phyloP scores from a whole-genome alignment of 306 rosid species.

The Cucumis melo region DNA sequence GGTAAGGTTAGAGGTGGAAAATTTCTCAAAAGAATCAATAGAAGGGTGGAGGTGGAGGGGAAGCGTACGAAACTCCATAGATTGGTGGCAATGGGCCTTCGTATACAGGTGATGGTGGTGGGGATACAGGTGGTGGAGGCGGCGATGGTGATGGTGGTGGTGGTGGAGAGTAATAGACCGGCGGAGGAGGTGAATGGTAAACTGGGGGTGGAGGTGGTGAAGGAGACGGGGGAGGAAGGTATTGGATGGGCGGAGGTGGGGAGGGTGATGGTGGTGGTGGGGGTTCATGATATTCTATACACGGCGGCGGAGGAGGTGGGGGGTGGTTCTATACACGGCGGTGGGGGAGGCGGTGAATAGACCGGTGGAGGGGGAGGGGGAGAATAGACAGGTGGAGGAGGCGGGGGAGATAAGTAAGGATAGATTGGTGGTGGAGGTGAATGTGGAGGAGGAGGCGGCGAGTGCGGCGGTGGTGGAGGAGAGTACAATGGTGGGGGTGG shows the following conservation, averaged over 20 bases:
- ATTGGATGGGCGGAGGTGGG: constrained; percentile 26
- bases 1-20: constrained; percentile 50
- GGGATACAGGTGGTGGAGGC: constrained; percentile 17
- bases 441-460: constrained; percentile 36
- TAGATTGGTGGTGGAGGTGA: constrained; percentile 26
- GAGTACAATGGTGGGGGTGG: constrained; percentile 33
- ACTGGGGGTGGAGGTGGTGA: constrained; percentile 22
- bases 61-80: constrained; percentile 63
- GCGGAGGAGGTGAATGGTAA: constrained; percentile 22
- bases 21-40: constrained; percentile 87
- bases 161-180: constrained; percentile 21
- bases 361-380: constrained; percentile 30
- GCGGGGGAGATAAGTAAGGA: constrained; percentile 21
- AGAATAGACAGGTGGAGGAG: constrained; percentile 20
- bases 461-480: constrained; percentile 25
- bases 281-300: constrained; percentile 15
- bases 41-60: constrained; percentile 96
- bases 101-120: constrained; percentile 63
- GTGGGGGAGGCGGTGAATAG: constrained; percentile 25
- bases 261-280: constrained; percentile 36
- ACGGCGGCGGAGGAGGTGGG: constrained; percentile 42
- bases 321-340: constrained; percentile 22
- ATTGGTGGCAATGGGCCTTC: constrained; percentile 93
- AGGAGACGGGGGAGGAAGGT: constrained; percentile 11
- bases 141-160: constrained; percentile 16